Evolutionary conservation across 2,329 filamentous ascomycete species (phyloP).

Genomic region (Fusarium duplospermum): DNA sequence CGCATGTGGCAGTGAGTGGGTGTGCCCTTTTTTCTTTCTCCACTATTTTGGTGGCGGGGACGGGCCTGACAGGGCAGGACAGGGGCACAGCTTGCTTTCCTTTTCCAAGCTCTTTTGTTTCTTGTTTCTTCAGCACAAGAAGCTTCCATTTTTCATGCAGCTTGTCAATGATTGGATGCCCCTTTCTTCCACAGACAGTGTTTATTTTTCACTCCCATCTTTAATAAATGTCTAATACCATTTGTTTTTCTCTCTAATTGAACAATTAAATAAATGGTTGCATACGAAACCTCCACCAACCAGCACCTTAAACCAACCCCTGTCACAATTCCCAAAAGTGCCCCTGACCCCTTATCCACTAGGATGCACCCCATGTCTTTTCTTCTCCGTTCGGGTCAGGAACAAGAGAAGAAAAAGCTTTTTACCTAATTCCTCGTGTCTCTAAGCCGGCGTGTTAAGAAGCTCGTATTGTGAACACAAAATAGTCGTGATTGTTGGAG

Average conservation of each 20-base stretch:
- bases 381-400: slow-evolving; percentile 5
- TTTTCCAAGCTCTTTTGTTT: background rate
- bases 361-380: slow-evolving; percentile 20
- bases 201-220: background rate
- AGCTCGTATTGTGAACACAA: background rate
- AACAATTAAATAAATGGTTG: background rate
- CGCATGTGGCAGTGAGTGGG: slow-evolving; percentile 29
- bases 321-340: slow-evolving; percentile 14
- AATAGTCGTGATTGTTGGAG: background rate
- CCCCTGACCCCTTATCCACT: slow-evolving; percentile 33
- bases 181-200: background rate
- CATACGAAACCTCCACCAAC: slow-evolving; percentile 2
- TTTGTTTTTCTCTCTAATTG: background rate
- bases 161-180: background rate
- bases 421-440: background rate
- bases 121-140: background rate
- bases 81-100: slow-evolving; percentile 12
- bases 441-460: background rate
- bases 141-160: background rate
- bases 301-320: slow-evolving; percentile 19
- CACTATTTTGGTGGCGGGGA: slow-evolving; percentile 2
- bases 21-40: slow-evolving; percentile 12
- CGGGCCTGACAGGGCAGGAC: slow-evolving; percentile 14
- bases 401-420: slow-evolving; percentile 22
- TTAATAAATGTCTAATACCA: background rate